A percentile compares a stretch with the other conserved stretches of the same genome.
phyloP scores from a whole-genome alignment of 2,329 filamentous ascomycete species.

The Trichoderma cornu-damae region DNA sequence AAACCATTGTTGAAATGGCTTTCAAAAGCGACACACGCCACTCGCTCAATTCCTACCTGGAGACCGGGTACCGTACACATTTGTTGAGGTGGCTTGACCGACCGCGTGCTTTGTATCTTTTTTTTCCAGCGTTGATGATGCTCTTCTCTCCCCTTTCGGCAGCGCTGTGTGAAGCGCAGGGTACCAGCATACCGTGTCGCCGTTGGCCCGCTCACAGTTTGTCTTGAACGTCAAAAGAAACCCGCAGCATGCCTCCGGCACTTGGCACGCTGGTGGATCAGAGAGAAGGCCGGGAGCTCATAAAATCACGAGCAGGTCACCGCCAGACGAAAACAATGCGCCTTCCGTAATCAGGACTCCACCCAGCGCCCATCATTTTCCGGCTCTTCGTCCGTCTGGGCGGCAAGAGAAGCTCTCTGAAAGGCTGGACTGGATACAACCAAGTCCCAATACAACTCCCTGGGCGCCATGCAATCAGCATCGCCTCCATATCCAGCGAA shows the following conservation, averaged over 20 bases:
- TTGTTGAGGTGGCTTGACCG: neutral
- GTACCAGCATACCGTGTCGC: neutral
- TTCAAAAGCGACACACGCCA: conserved; percentile 1
- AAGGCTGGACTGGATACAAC: conserved; percentile 30
- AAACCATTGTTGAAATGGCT: conserved; percentile 11
- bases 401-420: conserved; percentile 38
- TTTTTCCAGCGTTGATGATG: neutral
- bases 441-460: conserved; percentile 11
- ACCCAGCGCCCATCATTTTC: conserved; percentile 22
- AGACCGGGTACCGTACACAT: conserved; percentile 3
- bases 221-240: neutral
- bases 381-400: conserved; percentile 25
- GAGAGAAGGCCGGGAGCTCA: neutral
- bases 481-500: conserved; percentile 16
- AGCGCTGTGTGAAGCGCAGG: neutral
- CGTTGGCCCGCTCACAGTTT: conserved; percentile 2
- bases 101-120: neutral
- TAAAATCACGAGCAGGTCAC: conserved; percentile 5
- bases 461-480: conserved; percentile 22
- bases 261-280: conserved; percentile 8
- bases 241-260: conserved; percentile 7
- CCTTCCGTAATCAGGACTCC: conserved; percentile 5
- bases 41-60: neutral
- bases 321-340: conserved; percentile 11
- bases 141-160: neutral